Base-by-base conservation (phyloP, 164 flowering plant species). In the Vitis vinifera region DNA sequence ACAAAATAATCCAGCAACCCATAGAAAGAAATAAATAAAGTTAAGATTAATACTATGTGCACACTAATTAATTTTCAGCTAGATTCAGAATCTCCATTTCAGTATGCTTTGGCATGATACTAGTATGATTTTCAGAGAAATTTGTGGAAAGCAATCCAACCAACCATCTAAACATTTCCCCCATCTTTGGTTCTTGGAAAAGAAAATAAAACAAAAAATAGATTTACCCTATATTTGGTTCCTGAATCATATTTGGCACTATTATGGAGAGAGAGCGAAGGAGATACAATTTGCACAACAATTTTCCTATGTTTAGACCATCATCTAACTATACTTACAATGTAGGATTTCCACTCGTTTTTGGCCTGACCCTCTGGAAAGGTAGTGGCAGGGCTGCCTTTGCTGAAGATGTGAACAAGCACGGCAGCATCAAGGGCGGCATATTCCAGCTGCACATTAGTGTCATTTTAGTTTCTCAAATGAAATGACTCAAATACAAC, bases 341-440 rank as follows among this genome's bases (percentile, higher is more conserved):
- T 89, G 67, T 83, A 64, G 3, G 99, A 93, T 76, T 85, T 89
- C 97, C 98, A 91, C 71, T 87, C 95, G 29, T 80, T 55, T 70
- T 85, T 82, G 10, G 76, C 66, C 14, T 73, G 72, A 55, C 72
- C 82, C 57, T 76, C 85, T 17, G 80, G 44, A 37, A 6, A 66
- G 58, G 52, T 64, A 71, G 53, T 77, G 51, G 75, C 57, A 16
- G 85, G 72, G 71, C 71, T 66, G 8, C 86, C 79, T 67, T 85
- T 94, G 66, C 63, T 77, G 80, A 95, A 95, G 73, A 95, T 87
- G 77, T 85, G 93, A 76, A 95, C 49, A 47, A 95, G 94, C 8
- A 91, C 99, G 65, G 78, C 97, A 72, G 99, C 99, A 82, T 93
- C 99, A 59, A 93, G 97, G 68, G 99, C 99, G 47, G 99, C 99